phyloP scores from a whole-genome alignment of 441 rosid species.

The Aleurites moluccanus region DNA sequence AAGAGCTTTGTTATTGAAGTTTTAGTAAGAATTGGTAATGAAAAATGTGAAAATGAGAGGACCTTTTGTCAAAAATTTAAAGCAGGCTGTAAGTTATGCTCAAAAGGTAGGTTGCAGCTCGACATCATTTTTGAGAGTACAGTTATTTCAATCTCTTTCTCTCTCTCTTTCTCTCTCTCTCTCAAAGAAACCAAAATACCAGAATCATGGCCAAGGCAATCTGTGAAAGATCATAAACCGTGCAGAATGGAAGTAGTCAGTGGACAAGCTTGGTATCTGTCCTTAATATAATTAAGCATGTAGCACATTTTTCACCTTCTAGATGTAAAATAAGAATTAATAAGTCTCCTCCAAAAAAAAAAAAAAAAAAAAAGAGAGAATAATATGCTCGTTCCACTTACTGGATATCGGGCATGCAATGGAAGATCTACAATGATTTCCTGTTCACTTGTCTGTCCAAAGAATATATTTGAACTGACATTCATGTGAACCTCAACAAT shows the following conservation, averaged over 20 bases:
- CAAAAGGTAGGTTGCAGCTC: background rate
- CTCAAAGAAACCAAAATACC: background rate
- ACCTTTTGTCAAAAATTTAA: background rate
- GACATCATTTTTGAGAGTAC: background rate
- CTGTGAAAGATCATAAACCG: background rate
- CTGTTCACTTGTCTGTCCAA: conserved; percentile 30
- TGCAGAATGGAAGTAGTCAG: background rate
- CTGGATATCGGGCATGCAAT: conserved; percentile 82
- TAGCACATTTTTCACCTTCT: background rate
- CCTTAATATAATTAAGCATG: background rate
- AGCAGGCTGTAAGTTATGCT: background rate
- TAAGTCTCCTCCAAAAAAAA: too few relatives aligned
- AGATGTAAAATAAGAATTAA: background rate
- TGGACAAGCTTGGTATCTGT: background rate
- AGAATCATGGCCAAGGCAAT: background rate
- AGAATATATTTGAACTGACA: conserved; percentile 29
- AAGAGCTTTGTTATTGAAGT: background rate
- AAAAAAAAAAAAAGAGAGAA: background rate
- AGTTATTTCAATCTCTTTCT: background rate
- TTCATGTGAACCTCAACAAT: conserved; percentile 71
- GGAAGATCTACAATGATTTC: conserved; percentile 57
- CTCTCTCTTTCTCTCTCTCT: background rate
- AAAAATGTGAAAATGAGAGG: background rate
- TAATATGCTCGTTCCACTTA: conserved; percentile 29
- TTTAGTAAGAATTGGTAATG: background rate